These are phyloP conservation scores for Penicillium olsonii DNA, from an alignment of 2,329 filamentous ascomycete genomes.

Conservation along the genomic window DNA sequence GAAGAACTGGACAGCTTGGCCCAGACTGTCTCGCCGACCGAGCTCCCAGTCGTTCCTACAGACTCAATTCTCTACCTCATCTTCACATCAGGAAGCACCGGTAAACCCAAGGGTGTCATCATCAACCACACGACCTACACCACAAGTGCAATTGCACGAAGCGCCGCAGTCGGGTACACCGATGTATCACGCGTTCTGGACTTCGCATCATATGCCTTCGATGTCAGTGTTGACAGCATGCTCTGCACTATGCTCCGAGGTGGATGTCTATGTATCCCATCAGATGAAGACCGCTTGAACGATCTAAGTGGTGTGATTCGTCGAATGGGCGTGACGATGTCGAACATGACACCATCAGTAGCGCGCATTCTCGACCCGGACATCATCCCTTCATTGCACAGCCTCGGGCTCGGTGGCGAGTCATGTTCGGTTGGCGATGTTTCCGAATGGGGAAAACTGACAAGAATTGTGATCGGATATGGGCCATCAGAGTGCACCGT, in stretches of 20 bases:
- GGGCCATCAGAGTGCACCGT: constrained; percentile 18
- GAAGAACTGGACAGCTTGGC: constrained; percentile 9
- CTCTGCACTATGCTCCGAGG: neutral
- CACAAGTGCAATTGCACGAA: constrained; percentile 9
- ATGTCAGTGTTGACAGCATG: constrained; percentile 1
- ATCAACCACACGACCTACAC: constrained; percentile 19
- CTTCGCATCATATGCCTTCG: neutral
- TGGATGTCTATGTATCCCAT: neutral
- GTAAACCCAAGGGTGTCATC: constrained; percentile 23
- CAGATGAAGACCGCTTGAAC: constrained; percentile 5
- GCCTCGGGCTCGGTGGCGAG: constrained; percentile 11
- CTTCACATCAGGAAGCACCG: constrained; percentile 49
- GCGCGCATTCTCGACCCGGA: constrained; percentile 5
- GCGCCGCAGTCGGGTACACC: constrained; percentile 10
- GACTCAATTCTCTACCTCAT: constrained; percentile 32
- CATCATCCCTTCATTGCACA: constrained; percentile 3
- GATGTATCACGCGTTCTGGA: constrained; percentile 2
- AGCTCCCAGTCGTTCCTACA: neutral
- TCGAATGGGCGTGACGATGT: constrained; percentile 4
- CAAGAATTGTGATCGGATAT: constrained; percentile 12
- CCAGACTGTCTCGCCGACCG: no score
- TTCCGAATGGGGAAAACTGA: constrained; percentile 9
- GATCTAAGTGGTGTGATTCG: constrained; percentile 9
- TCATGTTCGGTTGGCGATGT: constrained; percentile 12
- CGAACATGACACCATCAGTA: constrained; percentile 8